Conservation (phyloP, 169 alveolate species). For the Nephromyces sp. region DNA sequence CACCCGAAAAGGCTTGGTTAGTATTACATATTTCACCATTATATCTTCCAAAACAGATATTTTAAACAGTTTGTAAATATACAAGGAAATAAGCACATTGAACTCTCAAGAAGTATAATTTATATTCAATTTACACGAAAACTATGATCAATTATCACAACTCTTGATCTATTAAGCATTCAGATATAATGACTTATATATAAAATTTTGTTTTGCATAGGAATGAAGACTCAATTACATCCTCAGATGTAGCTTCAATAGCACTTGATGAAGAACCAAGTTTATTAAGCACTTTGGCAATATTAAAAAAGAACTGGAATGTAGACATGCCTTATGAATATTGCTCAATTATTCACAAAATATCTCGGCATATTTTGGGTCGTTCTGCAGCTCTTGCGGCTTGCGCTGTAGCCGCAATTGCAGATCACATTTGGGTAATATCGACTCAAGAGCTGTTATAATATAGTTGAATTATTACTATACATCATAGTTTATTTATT, state of each 20-base stretch:
- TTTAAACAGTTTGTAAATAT: no score
- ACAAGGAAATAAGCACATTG: no score
- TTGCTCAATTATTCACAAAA: conserved; percentile 39
- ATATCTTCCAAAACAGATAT: no score
- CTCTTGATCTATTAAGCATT: no score
- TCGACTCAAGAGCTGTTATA: background rate
- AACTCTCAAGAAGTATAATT: no score
- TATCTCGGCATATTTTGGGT: conserved; percentile 56
- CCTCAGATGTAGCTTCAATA: conserved; percentile 51
- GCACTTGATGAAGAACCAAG: conserved; percentile 51
- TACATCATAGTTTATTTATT: background rate
- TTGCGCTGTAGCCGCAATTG: conserved; percentile 58
- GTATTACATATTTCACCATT: background rate
- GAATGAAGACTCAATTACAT: conserved; percentile 28
- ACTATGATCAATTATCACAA: no score
- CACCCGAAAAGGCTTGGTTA: conserved; percentile 63
- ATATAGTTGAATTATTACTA: background rate
- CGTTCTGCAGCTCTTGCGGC: conserved; percentile 77
- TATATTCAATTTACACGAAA: no score
- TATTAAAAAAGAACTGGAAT: conserved; percentile 52
- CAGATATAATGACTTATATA: no score
- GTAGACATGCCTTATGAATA: conserved; percentile 40
- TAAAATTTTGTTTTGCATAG: background rate
- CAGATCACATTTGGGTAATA: conserved; percentile 52
- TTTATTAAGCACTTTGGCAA: conserved; percentile 37